Conservation (phyloP, 371 early-diverging fungal genomes). For the Basidiobolus meristosporus region DNA sequence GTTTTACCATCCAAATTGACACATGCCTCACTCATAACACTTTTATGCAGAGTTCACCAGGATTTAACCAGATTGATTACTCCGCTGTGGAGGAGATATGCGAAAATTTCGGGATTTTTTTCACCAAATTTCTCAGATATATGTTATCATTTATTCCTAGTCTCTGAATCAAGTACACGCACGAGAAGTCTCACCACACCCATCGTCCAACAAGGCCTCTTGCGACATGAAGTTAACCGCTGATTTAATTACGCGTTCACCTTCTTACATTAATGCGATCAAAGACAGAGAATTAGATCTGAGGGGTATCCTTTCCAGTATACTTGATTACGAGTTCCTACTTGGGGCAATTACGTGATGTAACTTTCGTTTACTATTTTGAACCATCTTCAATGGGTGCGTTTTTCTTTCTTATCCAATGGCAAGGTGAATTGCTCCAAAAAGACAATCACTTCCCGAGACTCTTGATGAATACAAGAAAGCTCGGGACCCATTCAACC, state of each 20-base stretch:
- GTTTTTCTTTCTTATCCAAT: too few relatives aligned
- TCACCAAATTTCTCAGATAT: too few relatives aligned
- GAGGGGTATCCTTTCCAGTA: conserved; percentile 34
- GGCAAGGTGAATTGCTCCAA: too few relatives aligned
- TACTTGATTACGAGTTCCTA: neutral
- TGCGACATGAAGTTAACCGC: conserved; percentile 58
- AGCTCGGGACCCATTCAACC: neutral
- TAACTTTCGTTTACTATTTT: neutral
- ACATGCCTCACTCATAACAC: too few relatives aligned
- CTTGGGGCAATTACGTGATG: neutral
- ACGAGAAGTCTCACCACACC: too few relatives aligned
- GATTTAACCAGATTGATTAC: too few relatives aligned
- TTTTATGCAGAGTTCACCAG: too few relatives aligned
- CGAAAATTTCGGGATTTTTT: too few relatives aligned
- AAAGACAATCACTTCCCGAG: neutral
- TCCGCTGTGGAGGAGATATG: too few relatives aligned
- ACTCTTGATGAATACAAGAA: neutral
- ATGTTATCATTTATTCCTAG: too few relatives aligned
- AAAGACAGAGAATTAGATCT: conserved; percentile 80
- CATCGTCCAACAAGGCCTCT: neutral
- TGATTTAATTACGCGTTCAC: conserved; percentile 46
- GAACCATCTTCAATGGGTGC: neutral
- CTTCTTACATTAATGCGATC: conserved; percentile 62
- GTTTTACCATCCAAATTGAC: too few relatives aligned
- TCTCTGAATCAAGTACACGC: too few relatives aligned